A percentile compares a stretch with the other conserved stretches of the same genome.
phyloP scores from a whole-genome alignment of 1,139 yeast genomes.

The Pichia norvegensis region DNA sequence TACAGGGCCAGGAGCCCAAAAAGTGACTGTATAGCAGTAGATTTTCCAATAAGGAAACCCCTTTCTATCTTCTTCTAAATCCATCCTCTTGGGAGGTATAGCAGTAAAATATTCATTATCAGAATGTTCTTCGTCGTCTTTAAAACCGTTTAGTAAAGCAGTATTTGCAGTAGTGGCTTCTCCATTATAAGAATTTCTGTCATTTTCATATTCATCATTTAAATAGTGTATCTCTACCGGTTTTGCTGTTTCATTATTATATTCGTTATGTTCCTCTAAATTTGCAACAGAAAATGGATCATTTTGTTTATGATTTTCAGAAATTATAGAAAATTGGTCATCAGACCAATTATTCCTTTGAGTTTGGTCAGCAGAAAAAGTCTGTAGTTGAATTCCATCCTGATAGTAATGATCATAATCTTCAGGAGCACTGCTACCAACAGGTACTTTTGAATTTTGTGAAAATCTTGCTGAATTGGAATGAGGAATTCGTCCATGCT shows the following conservation, averaged over 20 bases:
- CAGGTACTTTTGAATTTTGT: neutral
- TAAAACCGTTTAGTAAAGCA: neutral
- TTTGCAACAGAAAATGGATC: neutral
- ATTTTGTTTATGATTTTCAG: neutral
- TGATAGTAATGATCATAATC: constrained; percentile 1
- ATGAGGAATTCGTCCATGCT: constrained; percentile 2
- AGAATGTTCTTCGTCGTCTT: constrained; percentile 5
- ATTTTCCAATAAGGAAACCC: constrained; percentile 64
- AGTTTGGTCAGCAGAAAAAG: constrained; percentile 1
- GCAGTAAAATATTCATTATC: constrained; percentile 12
- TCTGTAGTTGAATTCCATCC: constrained; percentile 12
- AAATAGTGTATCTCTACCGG: constrained; percentile 37
- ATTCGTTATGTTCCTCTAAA: neutral
- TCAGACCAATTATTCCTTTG: neutral
- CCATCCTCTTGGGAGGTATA: constrained; percentile 18
- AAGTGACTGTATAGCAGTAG: constrained; percentile 73
- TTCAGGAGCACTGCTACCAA: neutral
- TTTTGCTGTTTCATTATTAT: neutral
- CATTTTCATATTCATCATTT: constrained; percentile 36
- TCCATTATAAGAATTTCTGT: neutral
- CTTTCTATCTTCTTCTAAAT: constrained; percentile 20
- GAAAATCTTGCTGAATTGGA: constrained; percentile 7
- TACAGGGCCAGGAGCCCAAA: constrained; percentile 85
- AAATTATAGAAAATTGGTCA: constrained; percentile 2
- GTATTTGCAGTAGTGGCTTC: neutral